phyloP scores from a whole-genome alignment of 2,329 filamentous ascomycete genomes.

The Tolypocladium sp. region DNA sequence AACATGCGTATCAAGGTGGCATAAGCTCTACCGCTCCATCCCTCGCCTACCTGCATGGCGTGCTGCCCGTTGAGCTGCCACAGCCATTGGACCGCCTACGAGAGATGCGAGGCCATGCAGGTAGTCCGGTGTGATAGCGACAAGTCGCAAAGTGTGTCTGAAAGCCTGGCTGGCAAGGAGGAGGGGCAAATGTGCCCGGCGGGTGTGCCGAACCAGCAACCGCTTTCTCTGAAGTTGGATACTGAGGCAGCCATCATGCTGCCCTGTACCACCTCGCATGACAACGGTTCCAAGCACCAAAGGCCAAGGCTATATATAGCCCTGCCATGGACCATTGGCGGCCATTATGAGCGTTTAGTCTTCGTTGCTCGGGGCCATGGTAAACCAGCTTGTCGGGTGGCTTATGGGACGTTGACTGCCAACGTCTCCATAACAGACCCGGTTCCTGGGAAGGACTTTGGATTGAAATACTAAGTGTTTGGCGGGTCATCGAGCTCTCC shows the following conservation, averaged over 20 bases:
- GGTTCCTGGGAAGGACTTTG: no score
- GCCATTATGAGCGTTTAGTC: neutral
- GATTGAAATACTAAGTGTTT: no score
- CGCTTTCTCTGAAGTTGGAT: neutral
- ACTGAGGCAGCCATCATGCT: neutral
- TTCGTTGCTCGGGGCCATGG: neutral
- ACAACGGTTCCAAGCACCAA: neutral
- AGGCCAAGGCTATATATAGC: no score
- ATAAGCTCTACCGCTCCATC: neutral
- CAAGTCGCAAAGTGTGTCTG: neutral
- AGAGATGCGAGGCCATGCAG: neutral
- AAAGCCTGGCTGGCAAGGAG: neutral
- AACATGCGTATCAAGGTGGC: neutral
- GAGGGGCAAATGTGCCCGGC: neutral
- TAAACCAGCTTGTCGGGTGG: neutral
- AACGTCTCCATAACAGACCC: no score
- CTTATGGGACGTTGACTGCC: no score
- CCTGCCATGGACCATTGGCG: neutral
- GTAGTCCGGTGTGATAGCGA: neutral
- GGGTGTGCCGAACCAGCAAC: neutral
- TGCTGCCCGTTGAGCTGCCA: neutral
- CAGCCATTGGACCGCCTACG: neutral
- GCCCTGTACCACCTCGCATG: neutral
- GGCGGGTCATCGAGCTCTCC: no score
- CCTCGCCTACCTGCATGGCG: neutral